Conservation (phyloP, 768 basidiomycete species). For the Trametes gibbosa region DNA sequence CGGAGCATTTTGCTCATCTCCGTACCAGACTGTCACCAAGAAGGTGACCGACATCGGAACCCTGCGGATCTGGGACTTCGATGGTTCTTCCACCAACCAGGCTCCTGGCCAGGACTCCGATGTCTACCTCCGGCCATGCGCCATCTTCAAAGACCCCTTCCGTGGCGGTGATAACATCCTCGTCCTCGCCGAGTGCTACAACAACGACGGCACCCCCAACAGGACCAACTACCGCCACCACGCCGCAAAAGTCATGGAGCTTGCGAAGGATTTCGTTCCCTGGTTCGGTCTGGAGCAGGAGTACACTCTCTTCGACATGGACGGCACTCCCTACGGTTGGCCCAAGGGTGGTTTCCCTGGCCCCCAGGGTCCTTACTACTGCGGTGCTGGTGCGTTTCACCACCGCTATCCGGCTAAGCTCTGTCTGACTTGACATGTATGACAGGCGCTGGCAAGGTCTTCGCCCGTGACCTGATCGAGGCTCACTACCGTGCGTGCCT, state of each 20-base stretch:
- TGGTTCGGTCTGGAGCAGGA: conserved; percentile 99
- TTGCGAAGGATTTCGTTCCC: conserved; percentile 72
- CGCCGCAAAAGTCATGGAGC: conserved; percentile 94
- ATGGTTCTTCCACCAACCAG: conserved; percentile 97
- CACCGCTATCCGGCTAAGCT: neutral
- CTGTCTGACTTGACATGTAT: conserved; percentile 6
- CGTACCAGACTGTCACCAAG: conserved; percentile 74
- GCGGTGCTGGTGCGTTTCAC: conserved; percentile 81
- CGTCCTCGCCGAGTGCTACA: conserved; percentile 96
- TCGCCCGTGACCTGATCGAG: conserved; percentile 97
- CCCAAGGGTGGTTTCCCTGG: conserved; percentile 99
- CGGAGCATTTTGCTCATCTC: neutral
- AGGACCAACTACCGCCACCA: conserved; percentile 93
- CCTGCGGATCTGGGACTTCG: conserved; percentile 98
- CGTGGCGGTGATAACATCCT: conserved; percentile 97
- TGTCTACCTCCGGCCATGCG: conserved; percentile 94
- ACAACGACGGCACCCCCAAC: conserved; percentile 98
- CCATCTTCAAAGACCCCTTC: conserved; percentile 99
- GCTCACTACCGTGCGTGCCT: conserved; percentile 98
- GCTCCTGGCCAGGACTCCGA: conserved; percentile 95
- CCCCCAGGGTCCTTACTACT: conserved; percentile 99
- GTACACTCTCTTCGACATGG: conserved; percentile 94
- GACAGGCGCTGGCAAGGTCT: conserved; percentile 92
- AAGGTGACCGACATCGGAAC: conserved; percentile 85
- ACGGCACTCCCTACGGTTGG: conserved; percentile 92